Evolutionary conservation across 2,329 filamentous ascomycete genomes (phyloP).

Genomic region (Chaetomiaceae sp.): DNA sequence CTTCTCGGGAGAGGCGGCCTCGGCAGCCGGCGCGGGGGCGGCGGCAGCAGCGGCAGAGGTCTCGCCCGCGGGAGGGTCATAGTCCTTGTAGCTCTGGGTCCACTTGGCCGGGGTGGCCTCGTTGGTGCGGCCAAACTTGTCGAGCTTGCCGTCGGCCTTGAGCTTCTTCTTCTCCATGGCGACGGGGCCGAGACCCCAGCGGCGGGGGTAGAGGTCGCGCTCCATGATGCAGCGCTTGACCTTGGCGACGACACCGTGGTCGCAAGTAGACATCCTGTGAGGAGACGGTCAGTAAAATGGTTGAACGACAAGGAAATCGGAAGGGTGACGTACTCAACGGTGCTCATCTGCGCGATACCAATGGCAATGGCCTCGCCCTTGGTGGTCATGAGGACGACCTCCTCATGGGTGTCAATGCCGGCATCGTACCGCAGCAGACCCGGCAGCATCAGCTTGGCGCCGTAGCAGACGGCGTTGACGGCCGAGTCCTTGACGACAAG

Average conservation of each 20-base stretch:
- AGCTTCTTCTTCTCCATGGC: slow-evolving; percentile 99
- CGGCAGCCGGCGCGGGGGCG: slow-evolving; percentile 29
- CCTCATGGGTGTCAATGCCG: slow-evolving; percentile 89
- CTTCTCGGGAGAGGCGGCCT: slow-evolving; percentile 15
- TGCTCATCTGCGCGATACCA: slow-evolving; percentile 96
- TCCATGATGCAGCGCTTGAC: slow-evolving; percentile 99
- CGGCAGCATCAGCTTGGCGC: slow-evolving; percentile 97
- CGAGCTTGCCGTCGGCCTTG: slow-evolving; percentile 95
- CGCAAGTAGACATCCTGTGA: slow-evolving; percentile 72
- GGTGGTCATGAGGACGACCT: slow-evolving; percentile 96
- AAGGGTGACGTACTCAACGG: slow-evolving; percentile 65
- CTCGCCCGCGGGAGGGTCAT: slow-evolving; percentile 50
- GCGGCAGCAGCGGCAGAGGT: slow-evolving; percentile 39
- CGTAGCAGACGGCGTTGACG: slow-evolving; percentile 97
- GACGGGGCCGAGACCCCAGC: slow-evolving; percentile 93
- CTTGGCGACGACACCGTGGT: slow-evolving; percentile 96
- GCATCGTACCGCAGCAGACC: slow-evolving; percentile 89
- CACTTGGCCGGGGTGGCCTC: slow-evolving; percentile 91
- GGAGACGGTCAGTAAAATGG: neutral
- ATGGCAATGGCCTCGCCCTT: slow-evolving; percentile 98
- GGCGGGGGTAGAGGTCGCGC: slow-evolving; percentile 90
- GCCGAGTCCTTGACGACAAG: slow-evolving; percentile 96
- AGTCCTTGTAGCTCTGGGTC: slow-evolving; percentile 91
- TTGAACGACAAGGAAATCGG: neutral
- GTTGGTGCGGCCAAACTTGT: slow-evolving; percentile 93